Percentiles rank a stretch among this genome's conserved stretches.
Conservation (phyloP, 2,329 filamentous ascomycete species). For the Colletotrichum paranaense region DNA sequence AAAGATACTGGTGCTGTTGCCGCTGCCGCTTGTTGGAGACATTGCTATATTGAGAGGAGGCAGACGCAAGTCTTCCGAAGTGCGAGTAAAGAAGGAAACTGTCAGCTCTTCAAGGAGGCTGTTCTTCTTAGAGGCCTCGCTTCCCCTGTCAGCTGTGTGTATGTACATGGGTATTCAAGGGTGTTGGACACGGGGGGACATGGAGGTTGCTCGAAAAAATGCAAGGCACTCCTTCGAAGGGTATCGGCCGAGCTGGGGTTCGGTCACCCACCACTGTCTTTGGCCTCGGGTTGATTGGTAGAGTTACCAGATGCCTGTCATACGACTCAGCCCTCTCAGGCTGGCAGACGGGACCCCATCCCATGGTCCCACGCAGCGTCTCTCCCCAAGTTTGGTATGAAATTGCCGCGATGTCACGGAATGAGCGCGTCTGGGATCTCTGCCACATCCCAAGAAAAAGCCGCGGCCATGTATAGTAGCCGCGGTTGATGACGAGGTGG, state of each 20-base stretch:
- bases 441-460: conserved; percentile 15
- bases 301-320: conserved; percentile 31
- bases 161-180: conserved; percentile 36
- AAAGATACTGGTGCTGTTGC: conserved; percentile 40
- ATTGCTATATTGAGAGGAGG: conserved; percentile 54
- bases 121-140: conserved; percentile 39
- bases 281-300: conserved; percentile 34
- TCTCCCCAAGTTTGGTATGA: conserved; percentile 20
- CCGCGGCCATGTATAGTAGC: conserved; percentile 32
- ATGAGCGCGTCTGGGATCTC: conserved; percentile 34
- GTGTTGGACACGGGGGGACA: conserved; percentile 18
- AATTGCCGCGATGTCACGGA: conserved; percentile 34
- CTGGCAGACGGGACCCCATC: conserved; percentile 23
- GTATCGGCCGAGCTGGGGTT: conserved; percentile 34
- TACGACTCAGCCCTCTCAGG: conserved; percentile 37
- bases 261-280: conserved; percentile 28
- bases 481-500: conserved; percentile 13
- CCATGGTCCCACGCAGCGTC: conserved; percentile 32
- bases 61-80: conserved; percentile 38
- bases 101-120: conserved; percentile 38
- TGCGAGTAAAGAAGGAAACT: conserved; percentile 41
- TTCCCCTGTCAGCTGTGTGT: conserved; percentile 41
- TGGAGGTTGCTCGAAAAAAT: conserved; percentile 32
- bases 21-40: conserved; percentile 45
- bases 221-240: conserved; percentile 40